Conservation (phyloP, 345 rosid species). For the Excoecaria cochinchinensis region DNA sequence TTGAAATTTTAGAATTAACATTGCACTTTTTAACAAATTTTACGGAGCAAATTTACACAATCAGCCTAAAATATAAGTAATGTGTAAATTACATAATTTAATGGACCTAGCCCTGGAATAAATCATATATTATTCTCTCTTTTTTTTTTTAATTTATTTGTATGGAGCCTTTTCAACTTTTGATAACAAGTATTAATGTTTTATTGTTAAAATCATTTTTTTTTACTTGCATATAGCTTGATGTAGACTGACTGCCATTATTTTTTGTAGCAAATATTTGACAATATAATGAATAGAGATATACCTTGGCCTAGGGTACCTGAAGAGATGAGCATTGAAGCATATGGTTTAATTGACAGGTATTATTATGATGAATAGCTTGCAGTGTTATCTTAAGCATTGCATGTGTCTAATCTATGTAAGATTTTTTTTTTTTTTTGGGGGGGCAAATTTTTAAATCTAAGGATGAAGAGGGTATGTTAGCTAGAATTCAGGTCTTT, state of each 20-base stretch:
- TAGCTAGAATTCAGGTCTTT: background rate
- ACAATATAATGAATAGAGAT: slow-evolving; percentile 86
- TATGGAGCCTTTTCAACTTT: background rate
- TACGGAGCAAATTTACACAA: no score
- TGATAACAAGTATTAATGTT: background rate
- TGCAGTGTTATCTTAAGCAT: background rate
- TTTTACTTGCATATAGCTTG: slow-evolving; percentile 1
- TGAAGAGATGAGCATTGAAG: slow-evolving; percentile 74
- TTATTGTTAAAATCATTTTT: background rate
- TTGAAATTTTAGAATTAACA: no score
- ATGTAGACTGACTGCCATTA: slow-evolving; percentile 8
- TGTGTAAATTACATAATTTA: no score
- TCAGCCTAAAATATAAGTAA: no score
- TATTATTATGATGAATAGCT: slow-evolving; percentile 36
- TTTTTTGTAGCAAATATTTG: slow-evolving; percentile 79
- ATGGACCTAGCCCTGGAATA: no score
- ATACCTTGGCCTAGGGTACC: slow-evolving; percentile 88
- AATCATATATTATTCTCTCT: no score
- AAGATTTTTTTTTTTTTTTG: background rate
- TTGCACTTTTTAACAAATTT: no score
- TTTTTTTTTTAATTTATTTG: no score
- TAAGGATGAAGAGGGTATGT: background rate
- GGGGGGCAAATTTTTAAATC: background rate
- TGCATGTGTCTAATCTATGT: background rate
- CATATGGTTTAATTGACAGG: slow-evolving; percentile 80